These are phyloP conservation scores for Rutstroemia sp. DNA, from an alignment of 2,329 filamentous ascomycete species.

Conservation along the genomic window DNA sequence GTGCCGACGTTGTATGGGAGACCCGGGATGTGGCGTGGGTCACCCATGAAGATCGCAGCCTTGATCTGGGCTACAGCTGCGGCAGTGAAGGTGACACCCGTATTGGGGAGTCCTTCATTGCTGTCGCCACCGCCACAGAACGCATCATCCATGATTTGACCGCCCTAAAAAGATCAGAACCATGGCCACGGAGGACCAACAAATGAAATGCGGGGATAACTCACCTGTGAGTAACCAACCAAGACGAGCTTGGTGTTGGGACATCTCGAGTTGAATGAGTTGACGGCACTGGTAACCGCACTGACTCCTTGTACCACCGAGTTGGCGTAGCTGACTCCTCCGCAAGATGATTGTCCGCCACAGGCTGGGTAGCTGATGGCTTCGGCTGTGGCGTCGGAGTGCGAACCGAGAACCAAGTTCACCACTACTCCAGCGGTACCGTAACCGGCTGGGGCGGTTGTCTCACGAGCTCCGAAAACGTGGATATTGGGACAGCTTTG, in stretches of 20 bases:
- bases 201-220: neutral
- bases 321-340: constrained; percentile 50
- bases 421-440: constrained; percentile 42
- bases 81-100: constrained; percentile 36
- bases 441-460: constrained; percentile 41
- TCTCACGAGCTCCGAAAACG: constrained; percentile 45
- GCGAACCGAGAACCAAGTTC: constrained; percentile 39
- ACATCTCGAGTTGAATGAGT: constrained; percentile 47
- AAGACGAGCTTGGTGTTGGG: constrained; percentile 51
- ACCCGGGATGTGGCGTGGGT: constrained; percentile 49
- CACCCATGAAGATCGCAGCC: constrained; percentile 58
- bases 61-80: constrained; percentile 48
- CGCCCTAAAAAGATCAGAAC: constrained; percentile 36
- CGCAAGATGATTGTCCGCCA: constrained; percentile 51
- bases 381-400: constrained; percentile 45
- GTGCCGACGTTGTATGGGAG: constrained; percentile 55
- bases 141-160: constrained; percentile 56
- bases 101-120: constrained; percentile 38
- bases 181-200: neutral
- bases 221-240: constrained; percentile 55
- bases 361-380: constrained; percentile 55
- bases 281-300: constrained; percentile 53
- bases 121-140: constrained; percentile 49
- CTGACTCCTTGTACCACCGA: constrained; percentile 50
- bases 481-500: constrained; percentile 38